Base-by-base conservation (phyloP, 352 stramenopile genomes). In the Pythium coloratum region DNA sequence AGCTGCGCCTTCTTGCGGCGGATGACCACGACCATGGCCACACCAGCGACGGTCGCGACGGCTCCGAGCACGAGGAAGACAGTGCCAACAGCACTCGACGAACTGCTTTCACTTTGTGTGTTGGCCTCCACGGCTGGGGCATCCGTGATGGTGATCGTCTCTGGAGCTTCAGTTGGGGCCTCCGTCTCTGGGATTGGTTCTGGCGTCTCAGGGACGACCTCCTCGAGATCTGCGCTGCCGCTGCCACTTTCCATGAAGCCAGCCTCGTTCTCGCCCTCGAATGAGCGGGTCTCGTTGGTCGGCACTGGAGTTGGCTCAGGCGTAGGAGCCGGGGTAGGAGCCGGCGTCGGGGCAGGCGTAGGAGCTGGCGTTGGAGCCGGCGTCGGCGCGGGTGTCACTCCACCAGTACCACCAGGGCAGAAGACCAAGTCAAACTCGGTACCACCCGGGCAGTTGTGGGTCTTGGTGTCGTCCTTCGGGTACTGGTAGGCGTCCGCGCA, bases 391-490 rank as follows among this genome's bases (percentile, higher is more conserved):
- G 66, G 60, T 13, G 62, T 72, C 9, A 12, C 46, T 9, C 67
- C 61, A 38, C 67, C 67, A 0, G 34, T 60, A 24, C 64, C 69
- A 34, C 63, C 67, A 0, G 73, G 73, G 40, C 74, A 84, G 56
- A 84, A 84, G 32, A 61, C 70, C 33, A 84, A 18, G 13, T 68
- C 56, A 55, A 82, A 76, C 32, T 76, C 59, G 8, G 72, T 78
- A 6, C 34, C 61, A 5, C n/a, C 30, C 24, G 71, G 66, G 59
- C 76, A 84, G 55, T 73, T 75, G 60, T 78, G 75, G 44, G 76
- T 81, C 67, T 81, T 84, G 20, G 59, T 73, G 60, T 81, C 66
- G 42, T 85, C 72, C 51, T 73, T 74, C 4, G 75, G 75, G 62
- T 60, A 75, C 56, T 63, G 59, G 56, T 81, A 81, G 20, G 71